Evolutionary conservation across 2,329 filamentous ascomycete genomes (phyloP), one percentile per base, ranked within the genome.

Genomic region (Nigrograna mackinnonii): DNA sequence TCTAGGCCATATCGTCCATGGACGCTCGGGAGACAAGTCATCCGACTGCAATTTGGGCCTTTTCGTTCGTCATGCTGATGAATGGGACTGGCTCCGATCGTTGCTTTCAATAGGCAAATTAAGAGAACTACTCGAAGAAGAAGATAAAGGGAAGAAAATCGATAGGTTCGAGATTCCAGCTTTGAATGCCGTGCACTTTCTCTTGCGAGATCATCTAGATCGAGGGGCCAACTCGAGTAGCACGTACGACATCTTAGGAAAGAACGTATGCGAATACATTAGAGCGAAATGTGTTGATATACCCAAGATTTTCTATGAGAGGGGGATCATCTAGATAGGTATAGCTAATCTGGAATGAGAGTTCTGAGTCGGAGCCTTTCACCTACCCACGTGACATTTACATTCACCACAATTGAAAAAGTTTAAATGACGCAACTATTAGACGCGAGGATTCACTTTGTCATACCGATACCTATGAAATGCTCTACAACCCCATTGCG

Each of bases 161-260:
- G 49, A 50, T 35, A 38, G 50, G 4, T 52, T 52, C 39, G 52
- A 55, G 41, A 49, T 55, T 26, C 39, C 38, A 9, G 51, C 67
- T 32, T 52, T 59, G 4, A 47, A 56, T 4, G 67, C 66, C 4
- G 66, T 71, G n/a, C 68, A 71, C 42, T 70, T 71, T 45, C 50
- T 74, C 11, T 50, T 77, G 16, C 62, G 72, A 33, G 73, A 75
- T 45, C 70, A 74, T 41, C 53, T 76, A 5, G 69, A 73, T 22
- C 60, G 70, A 1, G 71, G 71, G 0, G 71, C 69, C 43, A 68
- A 68, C 22, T 65, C 67, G 1, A 69, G 64, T 13, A 60, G 58
- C 36, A 59, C 61, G 1, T 71, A 73, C 22, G 73, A 76, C 50
- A 69, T 66, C 1, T 59, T 76, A 6, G 73, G 71, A 0, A 76